A percentile compares a stretch with the other conserved stretches of the same genome.
These are phyloP conservation scores for Globisporangium spinosum DNA, from an alignment of 352 stramenopile species.

Conservation along the genomic window DNA sequence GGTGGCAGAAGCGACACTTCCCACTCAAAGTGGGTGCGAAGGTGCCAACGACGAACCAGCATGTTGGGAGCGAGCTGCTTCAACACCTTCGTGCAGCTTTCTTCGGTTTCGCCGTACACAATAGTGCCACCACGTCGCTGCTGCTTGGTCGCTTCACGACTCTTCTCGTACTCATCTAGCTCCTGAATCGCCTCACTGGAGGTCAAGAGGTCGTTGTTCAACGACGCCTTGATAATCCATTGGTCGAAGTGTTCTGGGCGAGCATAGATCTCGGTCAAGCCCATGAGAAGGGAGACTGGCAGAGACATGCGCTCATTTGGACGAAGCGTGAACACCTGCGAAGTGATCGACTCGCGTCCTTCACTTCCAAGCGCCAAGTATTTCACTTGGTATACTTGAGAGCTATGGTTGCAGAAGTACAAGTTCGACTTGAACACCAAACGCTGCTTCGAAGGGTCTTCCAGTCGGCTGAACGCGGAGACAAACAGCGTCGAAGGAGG, in stretches of 20 bases:
- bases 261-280: conserved; percentile 80
- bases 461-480: conserved; percentile 61
- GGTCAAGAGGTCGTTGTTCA: conserved; percentile 79
- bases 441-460: conserved; percentile 56
- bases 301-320: conserved; percentile 66
- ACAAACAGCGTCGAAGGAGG: conserved; percentile 54
- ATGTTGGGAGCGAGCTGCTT: conserved; percentile 74
- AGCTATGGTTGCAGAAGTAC: conserved; percentile 79
- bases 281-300: conserved; percentile 69
- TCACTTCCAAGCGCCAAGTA: conserved; percentile 59
- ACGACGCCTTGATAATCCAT: conserved; percentile 68
- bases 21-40: conserved; percentile 78
- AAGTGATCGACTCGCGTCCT: conserved; percentile 44
- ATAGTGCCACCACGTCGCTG: conserved; percentile 64
- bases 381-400: conserved; percentile 68
- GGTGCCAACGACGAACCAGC: conserved; percentile 67
- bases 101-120: conserved; percentile 70
- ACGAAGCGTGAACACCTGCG: conserved; percentile 51
- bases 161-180: conserved; percentile 50
- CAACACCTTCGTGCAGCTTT: conserved; percentile 68
- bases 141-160: conserved; percentile 42
- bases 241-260: conserved; percentile 59
- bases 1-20: conserved; percentile 69
- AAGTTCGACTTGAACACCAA: conserved; percentile 80
- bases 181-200: conserved; percentile 51